Base-by-base conservation (phyloP, 805 yeast genomes). In the Komagataella mondaviorum region DNA sequence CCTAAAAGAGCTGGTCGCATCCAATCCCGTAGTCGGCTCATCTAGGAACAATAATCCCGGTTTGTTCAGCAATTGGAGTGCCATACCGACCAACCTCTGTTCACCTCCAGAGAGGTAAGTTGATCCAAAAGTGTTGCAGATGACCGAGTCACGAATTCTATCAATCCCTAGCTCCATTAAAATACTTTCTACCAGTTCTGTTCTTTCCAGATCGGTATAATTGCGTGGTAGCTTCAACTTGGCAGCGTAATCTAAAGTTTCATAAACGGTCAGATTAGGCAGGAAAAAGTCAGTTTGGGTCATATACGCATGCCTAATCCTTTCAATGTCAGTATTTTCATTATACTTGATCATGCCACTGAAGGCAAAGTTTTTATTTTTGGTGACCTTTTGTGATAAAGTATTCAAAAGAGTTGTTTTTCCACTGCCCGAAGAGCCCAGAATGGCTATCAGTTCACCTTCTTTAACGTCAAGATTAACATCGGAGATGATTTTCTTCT, bases 11-110 rank as follows among this genome's bases (percentile, higher is more conserved):
- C 87, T 77, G 51, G 77, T 77, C 2, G 90, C 80, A 61, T 85
- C 93, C 22, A 85, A 66, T 0, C 91, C 91, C 0, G 91, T 84
- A 1, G 93, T 85, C 3, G 93, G 91, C 57, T 85, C 91, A 60
- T 85, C 93, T 47, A 85, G 63, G 57, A 83, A 85, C 54, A 85
- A 63, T 3, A 85, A 66, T 1, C 85, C 75, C 0, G 91, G 91
- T 53, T 77, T 81, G 10, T 81, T 74, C 48, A 85, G 68, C 57
- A 85, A 67, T 59, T 85, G 90, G 8, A 84, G 75, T 0, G 87
- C 90, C 43, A 85, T 70, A 45, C 88, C 79, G 6, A 82, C 73
- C 52, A 90, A 65, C 56, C 91, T 64, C 56, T 80, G 81, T 59
- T 85, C 91, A 36, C 93, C 93, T 12, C 93, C 93, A 0, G 88